phyloP scores from a whole-genome alignment of 2,329 filamentous ascomycete genomes.

The Hymenoscyphus fraxineus region DNA sequence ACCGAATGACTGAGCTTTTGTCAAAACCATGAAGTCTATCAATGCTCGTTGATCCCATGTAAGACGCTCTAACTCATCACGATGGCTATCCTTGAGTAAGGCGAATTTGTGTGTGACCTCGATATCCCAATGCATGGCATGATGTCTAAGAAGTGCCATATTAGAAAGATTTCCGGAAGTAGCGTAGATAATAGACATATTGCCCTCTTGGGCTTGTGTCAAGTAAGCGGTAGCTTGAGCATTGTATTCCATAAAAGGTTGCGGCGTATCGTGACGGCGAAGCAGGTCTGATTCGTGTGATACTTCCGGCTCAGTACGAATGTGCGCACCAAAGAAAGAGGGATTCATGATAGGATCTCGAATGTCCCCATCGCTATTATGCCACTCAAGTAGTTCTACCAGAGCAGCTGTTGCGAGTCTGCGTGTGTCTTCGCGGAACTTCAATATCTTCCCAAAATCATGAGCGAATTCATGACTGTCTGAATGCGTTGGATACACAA shows the following conservation, averaged over 20 bases:
- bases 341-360: constrained; percentile 28
- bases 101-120: constrained; percentile 43
- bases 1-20: constrained; percentile 41
- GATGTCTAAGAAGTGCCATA: constrained; percentile 36
- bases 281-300: constrained; percentile 30
- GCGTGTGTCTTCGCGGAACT: constrained; percentile 28
- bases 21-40: constrained; percentile 48
- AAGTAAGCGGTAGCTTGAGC: constrained; percentile 39
- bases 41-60: constrained; percentile 47
- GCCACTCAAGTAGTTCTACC: constrained; percentile 30
- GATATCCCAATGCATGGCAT: constrained; percentile 36
- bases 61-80: constrained; percentile 36
- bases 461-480: constrained; percentile 36
- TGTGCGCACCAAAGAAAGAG: constrained; percentile 39
- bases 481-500: constrained; percentile 38
- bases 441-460: constrained; percentile 41
- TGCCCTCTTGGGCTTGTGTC: constrained; percentile 31
- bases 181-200: constrained; percentile 40
- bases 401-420: constrained; percentile 35
- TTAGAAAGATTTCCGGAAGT: constrained; percentile 41
- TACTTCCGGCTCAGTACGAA: constrained; percentile 34
- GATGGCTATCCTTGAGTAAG: constrained; percentile 38
- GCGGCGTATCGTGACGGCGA: constrained; percentile 27
- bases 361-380: constrained; percentile 31
- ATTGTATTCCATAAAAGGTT: constrained; percentile 31